Evolutionary conservation across 2,329 filamentous ascomycete genomes (phyloP).

Genomic region (Tolypocladium amazonense): DNA sequence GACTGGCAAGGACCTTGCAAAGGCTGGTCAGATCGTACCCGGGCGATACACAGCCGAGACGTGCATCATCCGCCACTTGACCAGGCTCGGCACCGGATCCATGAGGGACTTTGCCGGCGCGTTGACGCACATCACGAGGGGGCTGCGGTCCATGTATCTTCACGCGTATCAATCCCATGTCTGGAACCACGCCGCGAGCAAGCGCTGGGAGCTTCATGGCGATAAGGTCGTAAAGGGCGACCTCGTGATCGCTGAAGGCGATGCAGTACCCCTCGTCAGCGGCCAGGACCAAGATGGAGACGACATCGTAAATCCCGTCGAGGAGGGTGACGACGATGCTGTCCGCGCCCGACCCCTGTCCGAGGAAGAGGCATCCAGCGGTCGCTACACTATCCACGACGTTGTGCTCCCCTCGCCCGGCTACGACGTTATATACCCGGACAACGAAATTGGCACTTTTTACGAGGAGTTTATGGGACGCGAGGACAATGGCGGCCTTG

Average conservation of each 20-base stretch:
- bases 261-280: slow-evolving; percentile 24
- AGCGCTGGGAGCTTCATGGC: slow-evolving; percentile 70
- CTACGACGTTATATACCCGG: slow-evolving; percentile 78
- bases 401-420: slow-evolving; percentile 87
- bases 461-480: slow-evolving; percentile 81
- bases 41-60: slow-evolving; percentile 72
- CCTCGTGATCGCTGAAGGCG: slow-evolving; percentile 51
- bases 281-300: slow-evolving; percentile 52
- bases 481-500: slow-evolving; percentile 63
- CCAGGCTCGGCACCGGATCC: slow-evolving; percentile 32
- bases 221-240: slow-evolving; percentile 71
- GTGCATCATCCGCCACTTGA: slow-evolving; percentile 68
- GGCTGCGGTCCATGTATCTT: slow-evolving; percentile 85
- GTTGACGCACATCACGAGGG: slow-evolving; percentile 67
- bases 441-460: slow-evolving; percentile 72
- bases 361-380: slow-evolving; percentile 66
- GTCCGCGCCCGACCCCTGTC: slow-evolving; percentile 60
- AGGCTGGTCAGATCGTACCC: slow-evolving; percentile 61
- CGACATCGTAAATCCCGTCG: slow-evolving; percentile 30
- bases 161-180: slow-evolving; percentile 93
- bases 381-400: slow-evolving; percentile 73
- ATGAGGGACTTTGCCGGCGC: slow-evolving; percentile 70
- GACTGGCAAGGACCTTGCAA: slow-evolving; percentile 43
- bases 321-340: slow-evolving; percentile 31
- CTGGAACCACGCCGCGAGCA: slow-evolving; percentile 80